Evolutionary conservation across 441 rosid species (phyloP).

Genomic region (Sinapis alba): DNA sequence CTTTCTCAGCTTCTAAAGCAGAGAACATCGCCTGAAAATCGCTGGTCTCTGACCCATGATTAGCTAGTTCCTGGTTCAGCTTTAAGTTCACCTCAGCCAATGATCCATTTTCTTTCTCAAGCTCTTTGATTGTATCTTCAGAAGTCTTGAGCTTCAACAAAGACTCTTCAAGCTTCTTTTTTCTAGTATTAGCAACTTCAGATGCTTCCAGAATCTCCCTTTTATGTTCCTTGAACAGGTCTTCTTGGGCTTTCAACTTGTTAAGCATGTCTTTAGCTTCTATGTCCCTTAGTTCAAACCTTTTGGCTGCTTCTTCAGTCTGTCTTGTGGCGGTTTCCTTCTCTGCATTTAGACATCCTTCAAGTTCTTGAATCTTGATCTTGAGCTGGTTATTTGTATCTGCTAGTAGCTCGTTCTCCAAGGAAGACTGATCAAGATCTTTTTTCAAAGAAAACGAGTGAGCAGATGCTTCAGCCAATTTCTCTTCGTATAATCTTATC

Average conservation of each 20-base stretch:
- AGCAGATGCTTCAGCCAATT: slow-evolving; percentile 45
- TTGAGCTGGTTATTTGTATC: slow-evolving; percentile 76
- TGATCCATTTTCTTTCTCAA: slow-evolving; percentile 68
- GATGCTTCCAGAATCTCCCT: slow-evolving; percentile 61
- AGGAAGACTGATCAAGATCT: slow-evolving; percentile 57
- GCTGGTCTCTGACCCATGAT: slow-evolving; percentile 53
- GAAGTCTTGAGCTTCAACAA: slow-evolving; percentile 50
- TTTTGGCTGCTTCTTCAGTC: background rate
- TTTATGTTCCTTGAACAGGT: slow-evolving; percentile 49
- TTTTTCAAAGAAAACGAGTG: slow-evolving; percentile 58
- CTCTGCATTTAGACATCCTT: slow-evolving; percentile 56
- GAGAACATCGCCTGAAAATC: slow-evolving; percentile 61
- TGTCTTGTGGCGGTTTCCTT: slow-evolving; percentile 16
- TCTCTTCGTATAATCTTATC: slow-evolving; percentile 48
- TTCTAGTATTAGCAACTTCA: slow-evolving; percentile 48
- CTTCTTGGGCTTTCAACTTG: slow-evolving; percentile 55
- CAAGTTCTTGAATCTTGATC: slow-evolving; percentile 68
- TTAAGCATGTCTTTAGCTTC: slow-evolving; percentile 50
- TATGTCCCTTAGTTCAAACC: background rate
- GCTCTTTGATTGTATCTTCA: slow-evolving; percentile 59
- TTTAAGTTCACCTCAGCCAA: slow-evolving; percentile 77
- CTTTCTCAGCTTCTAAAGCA: slow-evolving; percentile 55
- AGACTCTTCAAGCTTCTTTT: slow-evolving; percentile 64
- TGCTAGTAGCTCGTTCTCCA: slow-evolving; percentile 66
- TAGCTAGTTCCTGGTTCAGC: slow-evolving; percentile 71